Base-by-base conservation (phyloP, 2,329 filamentous ascomycete genomes). In the Exophiala sideris region DNA sequence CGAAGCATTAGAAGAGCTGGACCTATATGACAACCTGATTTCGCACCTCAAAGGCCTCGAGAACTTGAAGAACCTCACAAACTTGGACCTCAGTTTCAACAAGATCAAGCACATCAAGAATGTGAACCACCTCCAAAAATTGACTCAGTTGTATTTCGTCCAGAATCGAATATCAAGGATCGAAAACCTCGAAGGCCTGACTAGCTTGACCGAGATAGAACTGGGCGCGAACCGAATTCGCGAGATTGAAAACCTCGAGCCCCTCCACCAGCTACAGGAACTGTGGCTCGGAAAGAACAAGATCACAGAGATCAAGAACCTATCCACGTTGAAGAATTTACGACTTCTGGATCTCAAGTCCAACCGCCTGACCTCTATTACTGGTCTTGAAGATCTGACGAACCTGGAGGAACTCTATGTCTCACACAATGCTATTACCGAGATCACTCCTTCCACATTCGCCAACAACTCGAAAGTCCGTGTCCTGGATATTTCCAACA, bases 101-200 rank as follows among this genome's bases (percentile, higher is more conserved):
- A 97, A 97, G 77, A 92, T 99, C 76, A 96, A 96, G 71, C 91
- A 96, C 73, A 95, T 99, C 76, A 96, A 95, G 73, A 85, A 92
- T 65, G 76, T 97, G 61, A 80, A 81, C 54, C 87, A 92, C 65
- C 76, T 99, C 55, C 86, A 76, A 18, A 80, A 90, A 50, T 80
- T 97, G 53, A 87, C 80, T 58, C 90, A 97, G 63, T 70, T 99
- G 2, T 99, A 88, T 70, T 88, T 99, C 64, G 90, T 97, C 46
- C 89, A 95, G 68, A 97, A 99, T 74, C 94, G 94, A 71, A 95
- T 99, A 68, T 81, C 81, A 62, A 85, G 79, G 51, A 96, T 99
- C 65, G 92, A 97, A 67, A 87, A 86, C 11, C 76, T 99, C 8
- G 87, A 91, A 3, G 84, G 83, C 0, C 74, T 97, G 47, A 81